These are phyloP conservation scores for Fusarium tanahbumbuense DNA, from an alignment of 2,329 filamentous ascomycete genomes.

Conservation along the genomic window DNA sequence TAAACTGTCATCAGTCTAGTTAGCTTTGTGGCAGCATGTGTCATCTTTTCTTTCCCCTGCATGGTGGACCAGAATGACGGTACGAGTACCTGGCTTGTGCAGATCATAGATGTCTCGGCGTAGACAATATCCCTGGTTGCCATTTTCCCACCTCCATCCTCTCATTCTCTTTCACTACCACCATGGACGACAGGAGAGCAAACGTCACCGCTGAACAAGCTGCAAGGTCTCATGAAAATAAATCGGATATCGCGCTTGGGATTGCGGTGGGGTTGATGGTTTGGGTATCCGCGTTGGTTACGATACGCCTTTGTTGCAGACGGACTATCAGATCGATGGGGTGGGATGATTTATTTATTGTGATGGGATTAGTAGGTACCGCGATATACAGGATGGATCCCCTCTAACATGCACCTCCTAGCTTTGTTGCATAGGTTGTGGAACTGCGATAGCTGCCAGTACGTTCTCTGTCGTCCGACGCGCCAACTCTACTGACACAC, in stretches of 20 bases:
- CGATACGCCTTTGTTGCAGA: slow-evolving; percentile 27
- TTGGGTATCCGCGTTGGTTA: slow-evolving; percentile 17
- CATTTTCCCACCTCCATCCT: accelerated
- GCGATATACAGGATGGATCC: too few species aligned
- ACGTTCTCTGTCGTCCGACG: accelerated
- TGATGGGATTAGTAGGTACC: slow-evolving; percentile 13
- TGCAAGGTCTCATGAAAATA: neutral
- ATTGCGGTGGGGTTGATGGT: slow-evolving; percentile 6
- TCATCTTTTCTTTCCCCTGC: neutral
- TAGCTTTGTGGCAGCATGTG: accelerated
- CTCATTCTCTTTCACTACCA: too few species aligned
- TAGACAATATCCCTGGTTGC: neutral
- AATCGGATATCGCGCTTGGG: neutral
- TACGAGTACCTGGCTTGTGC: neutral
- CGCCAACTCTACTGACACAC: neutral
- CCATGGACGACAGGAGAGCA: neutral
- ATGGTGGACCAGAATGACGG: neutral
- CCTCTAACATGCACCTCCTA: too few species aligned
- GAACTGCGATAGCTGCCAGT: slow-evolving; percentile 27
- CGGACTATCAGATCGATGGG: slow-evolving; percentile 5
- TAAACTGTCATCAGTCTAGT: too few species aligned
- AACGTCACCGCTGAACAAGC: neutral
- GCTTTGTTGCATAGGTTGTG: slow-evolving; percentile 19
- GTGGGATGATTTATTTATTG: slow-evolving; percentile 15
- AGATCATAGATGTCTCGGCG: neutral